phyloP scores from a whole-genome alignment of 257 asterid genomes.

The Gentiana macrophylla region DNA sequence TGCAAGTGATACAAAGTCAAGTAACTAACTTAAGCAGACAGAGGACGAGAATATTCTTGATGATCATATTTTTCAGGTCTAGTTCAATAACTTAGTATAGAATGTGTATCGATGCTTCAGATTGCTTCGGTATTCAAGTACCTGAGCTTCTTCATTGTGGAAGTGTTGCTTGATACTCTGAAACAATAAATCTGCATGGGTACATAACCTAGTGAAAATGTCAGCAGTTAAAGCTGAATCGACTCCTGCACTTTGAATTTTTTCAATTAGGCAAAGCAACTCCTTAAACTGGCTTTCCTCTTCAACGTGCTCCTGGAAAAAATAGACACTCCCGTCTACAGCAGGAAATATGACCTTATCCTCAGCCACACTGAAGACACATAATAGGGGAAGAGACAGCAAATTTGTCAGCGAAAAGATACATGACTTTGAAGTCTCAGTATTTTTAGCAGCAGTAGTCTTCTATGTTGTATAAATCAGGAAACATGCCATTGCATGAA shows the following conservation, averaged over 20 bases:
- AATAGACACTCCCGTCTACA: conserved; percentile 37
- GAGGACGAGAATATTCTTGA: too few relatives aligned
- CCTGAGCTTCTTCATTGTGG: conserved; percentile 37
- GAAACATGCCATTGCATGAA: too few relatives aligned
- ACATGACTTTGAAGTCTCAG: too few relatives aligned
- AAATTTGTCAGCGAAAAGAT: too few relatives aligned
- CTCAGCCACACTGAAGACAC: conserved; percentile 32
- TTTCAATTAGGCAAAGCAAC: conserved; percentile 32
- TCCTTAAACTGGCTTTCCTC: conserved; percentile 36
- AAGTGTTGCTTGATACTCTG: conserved; percentile 32
- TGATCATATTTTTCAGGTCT: too few relatives aligned
- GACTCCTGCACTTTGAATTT: conserved; percentile 30
- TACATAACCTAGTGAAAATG: conserved; percentile 29
- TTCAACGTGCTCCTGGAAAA: conserved; percentile 34
- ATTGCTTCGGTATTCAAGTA: not conserved
- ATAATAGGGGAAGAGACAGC: not conserved
- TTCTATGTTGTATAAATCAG: too few relatives aligned
- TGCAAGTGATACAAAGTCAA: not conserved
- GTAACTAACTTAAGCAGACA: too few relatives aligned
- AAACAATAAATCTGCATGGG: conserved; percentile 37
- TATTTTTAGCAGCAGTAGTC: too few relatives aligned
- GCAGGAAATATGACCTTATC: conserved; percentile 38
- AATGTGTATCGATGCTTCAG: too few relatives aligned
- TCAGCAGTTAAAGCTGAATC: conserved; percentile 33
- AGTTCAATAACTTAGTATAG: too few relatives aligned